phyloP scores from a whole-genome alignment of 75 land plant species.

The Ceratopteris richardii region DNA sequence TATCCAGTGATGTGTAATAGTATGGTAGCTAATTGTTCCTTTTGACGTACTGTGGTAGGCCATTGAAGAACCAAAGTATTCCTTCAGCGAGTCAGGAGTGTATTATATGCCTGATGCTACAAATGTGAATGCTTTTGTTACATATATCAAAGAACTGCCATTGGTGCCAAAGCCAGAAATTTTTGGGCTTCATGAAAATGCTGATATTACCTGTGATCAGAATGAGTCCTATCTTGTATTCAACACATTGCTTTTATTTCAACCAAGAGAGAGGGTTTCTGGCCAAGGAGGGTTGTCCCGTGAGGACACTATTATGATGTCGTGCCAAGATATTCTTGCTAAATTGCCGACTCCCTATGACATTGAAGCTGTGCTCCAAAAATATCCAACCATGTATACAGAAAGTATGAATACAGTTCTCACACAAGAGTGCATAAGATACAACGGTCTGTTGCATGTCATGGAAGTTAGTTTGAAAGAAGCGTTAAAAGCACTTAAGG shows the following conservation, averaged over 20 bases:
- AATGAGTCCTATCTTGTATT: slow-evolving; percentile 33
- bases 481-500: slow-evolving; percentile 28
- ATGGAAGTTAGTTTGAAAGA: slow-evolving; percentile 21
- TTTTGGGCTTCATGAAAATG: slow-evolving; percentile 38
- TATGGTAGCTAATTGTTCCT: no score
- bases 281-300: slow-evolving; percentile 25
- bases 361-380: slow-evolving; percentile 14
- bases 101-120: slow-evolving; percentile 25
- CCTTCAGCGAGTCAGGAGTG: slow-evolving; percentile 27
- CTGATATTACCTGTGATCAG: slow-evolving; percentile 39
- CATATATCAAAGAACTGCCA: slow-evolving; percentile 28
- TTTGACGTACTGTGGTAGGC: no score
- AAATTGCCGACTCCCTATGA: slow-evolving; percentile 16
- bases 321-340: slow-evolving; percentile 17
- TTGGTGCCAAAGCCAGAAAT: slow-evolving; percentile 34
- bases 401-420: slow-evolving; percentile 38
- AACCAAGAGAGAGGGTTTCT: slow-evolving; percentile 24
- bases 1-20: no score
- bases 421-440: slow-evolving; percentile 34
- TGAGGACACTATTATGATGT: slow-evolving; percentile 26
- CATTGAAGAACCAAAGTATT: slow-evolving; percentile 9
- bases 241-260: slow-evolving; percentile 18
- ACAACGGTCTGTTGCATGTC: slow-evolving; percentile 20
- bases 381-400: slow-evolving; percentile 33
- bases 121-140: slow-evolving; percentile 21